Evolutionary conservation across 768 basidiomycete species (phyloP), one percentile per base, ranked within the genome.

Genomic region (Serendipita sp.): DNA sequence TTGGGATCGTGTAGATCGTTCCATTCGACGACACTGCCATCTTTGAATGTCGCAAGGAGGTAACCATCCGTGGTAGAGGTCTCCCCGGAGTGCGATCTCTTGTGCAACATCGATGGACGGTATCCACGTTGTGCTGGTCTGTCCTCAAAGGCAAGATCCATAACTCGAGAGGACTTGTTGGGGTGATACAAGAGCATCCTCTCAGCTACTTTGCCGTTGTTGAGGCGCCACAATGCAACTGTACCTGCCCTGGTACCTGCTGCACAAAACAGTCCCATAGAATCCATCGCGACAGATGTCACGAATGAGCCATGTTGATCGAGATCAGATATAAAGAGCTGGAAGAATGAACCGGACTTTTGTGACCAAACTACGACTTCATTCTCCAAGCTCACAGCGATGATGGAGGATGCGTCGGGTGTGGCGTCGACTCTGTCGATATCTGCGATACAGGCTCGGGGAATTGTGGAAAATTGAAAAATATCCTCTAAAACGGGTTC

Each of bases 381-480:
- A 70, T 89, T 90, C 69, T 87, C 84, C 63, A 91, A 71, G 3
- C 89, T 88, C 36, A 91, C 83, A 2, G 86, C 84, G 15, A 85
- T 81, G 47, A 88, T 75, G 2, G 83, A 73, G 44, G 76, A 74
- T n/a, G 87, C 85, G 68, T 88, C 82, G 58, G 77, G 77, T 70
- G 86, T 91, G 0, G 83, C 74, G 0, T 87, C 85, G 23, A 94
- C 76, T 18, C 93, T 77, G 66, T 93, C 91, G 11, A 95, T 82
- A 68, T 96, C 94, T 28, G 85, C 86, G 1, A 81, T 73, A 70
- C 90, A 90, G 3, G 83, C 80, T n/a, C 90, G 83, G n/a, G 88
- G 86, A 11, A 95, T 77, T 1, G 87, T 86, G 5, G 79, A 77
- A 69, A 91, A 89, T 16, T 78, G 73, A 1, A 86, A 72, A 13